phyloP scores from a whole-genome alignment of 1,284 basidiomycete genomes.

The Cronartium quercuum region DNA sequence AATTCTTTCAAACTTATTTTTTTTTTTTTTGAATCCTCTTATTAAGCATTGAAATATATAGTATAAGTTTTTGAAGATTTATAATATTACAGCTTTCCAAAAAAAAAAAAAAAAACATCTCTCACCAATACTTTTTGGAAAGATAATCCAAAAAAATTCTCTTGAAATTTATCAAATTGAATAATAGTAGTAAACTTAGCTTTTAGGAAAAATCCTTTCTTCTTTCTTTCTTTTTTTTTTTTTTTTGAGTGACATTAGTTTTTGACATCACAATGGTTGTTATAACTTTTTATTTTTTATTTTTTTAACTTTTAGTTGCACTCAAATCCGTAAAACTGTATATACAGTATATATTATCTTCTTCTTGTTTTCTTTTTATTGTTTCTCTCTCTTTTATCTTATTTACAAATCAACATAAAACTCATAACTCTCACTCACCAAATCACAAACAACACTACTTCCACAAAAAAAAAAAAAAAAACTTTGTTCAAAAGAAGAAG shows the following conservation, averaged over 20 bases:
- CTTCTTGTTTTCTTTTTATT: background rate
- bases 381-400: background rate
- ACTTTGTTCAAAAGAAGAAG: background rate
- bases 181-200: background rate
- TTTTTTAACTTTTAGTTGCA: background rate
- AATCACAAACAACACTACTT: background rate
- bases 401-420: background rate
- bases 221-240: slow-evolving; percentile 1
- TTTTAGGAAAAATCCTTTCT: background rate
- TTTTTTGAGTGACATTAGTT: background rate
- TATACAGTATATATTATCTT: no score
- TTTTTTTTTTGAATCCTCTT: no score
- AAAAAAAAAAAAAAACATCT: background rate
- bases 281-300: background rate
- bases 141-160: background rate
- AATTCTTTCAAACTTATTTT: no score
- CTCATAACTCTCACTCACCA: background rate
- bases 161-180: background rate
- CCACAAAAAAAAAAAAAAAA: background rate
- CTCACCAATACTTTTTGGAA: background rate
- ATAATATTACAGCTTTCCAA: no score
- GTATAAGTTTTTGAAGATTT: no score
- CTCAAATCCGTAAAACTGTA: no score
- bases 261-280: background rate
- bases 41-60: no score